Evolutionary conservation across 495 filamentous ascomycete genomes (phyloP).

Genomic region (Mycothermus thermophilus): DNA sequence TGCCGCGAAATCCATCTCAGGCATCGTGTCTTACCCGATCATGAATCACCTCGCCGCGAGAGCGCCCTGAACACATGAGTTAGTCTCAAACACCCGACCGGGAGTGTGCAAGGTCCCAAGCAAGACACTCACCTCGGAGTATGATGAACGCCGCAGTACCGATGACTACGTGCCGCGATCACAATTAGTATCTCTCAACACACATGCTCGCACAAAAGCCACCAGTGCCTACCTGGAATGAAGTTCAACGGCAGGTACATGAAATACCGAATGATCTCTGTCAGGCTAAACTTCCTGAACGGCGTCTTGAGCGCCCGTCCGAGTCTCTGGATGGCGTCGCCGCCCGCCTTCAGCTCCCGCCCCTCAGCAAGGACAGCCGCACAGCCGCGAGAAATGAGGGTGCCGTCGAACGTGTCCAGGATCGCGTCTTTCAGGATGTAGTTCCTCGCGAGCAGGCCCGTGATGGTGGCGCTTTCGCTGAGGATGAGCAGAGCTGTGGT

Average conservation of each 20-base stretch:
- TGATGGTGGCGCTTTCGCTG: conserved; percentile 66
- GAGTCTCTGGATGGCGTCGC: conserved; percentile 51
- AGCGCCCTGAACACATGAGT: no score
- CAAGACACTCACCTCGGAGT: conserved; percentile 56
- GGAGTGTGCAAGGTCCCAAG: no score
- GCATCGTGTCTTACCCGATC: conserved; percentile 15
- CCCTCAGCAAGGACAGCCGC: conserved; percentile 52
- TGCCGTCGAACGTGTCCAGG: conserved; percentile 84
- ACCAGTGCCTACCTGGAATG: conserved; percentile 57
- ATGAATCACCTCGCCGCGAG: conserved; percentile 22
- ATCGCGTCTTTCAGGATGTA: conserved; percentile 70
- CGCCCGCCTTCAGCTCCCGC: conserved; percentile 49
- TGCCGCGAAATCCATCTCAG: neutral
- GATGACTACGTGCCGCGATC: no score
- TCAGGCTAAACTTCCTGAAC: conserved; percentile 50
- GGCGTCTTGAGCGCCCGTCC: conserved; percentile 61
- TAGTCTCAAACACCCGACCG: no score
- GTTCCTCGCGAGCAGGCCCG: conserved; percentile 55
- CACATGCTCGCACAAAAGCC: no score
- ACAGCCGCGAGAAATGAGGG: conserved; percentile 44
- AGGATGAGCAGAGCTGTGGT: conserved; percentile 66
- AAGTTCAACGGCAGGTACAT: conserved; percentile 83
- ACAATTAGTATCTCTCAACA: no score
- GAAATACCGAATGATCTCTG: conserved; percentile 54
- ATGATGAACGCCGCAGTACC: conserved; percentile 69